These are phyloP conservation scores for Nicotiana sylvestris DNA, from an alignment of 257 asterid species.

Conservation along the genomic window DNA sequence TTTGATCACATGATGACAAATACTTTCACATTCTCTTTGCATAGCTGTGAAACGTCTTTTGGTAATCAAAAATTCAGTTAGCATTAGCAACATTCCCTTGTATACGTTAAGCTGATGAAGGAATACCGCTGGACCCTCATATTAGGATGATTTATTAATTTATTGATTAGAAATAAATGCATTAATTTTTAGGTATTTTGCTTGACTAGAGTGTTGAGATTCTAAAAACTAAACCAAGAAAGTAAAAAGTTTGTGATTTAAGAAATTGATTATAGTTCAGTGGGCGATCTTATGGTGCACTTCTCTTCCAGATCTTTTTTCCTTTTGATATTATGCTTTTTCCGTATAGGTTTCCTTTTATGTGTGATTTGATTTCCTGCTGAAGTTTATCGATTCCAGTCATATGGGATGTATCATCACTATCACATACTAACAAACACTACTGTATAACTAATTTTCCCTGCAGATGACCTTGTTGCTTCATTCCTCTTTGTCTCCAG, in stretches of 20 bases:
- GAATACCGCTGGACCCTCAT: neutral
- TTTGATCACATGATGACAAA: constrained; percentile 20
- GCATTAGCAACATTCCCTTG: neutral
- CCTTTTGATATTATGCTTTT: constrained; percentile 3
- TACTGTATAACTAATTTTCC: constrained; percentile 13
- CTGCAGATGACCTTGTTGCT: constrained; percentile 71
- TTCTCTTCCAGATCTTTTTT: neutral
- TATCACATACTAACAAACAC: constrained; percentile 6
- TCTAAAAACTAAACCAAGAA: neutral
- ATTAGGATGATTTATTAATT: neutral
- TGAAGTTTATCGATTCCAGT: neutral
- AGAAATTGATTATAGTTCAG: neutral
- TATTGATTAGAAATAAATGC: neutral
- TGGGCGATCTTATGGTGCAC: neutral
- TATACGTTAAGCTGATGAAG: neutral
- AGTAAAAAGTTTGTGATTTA: neutral
- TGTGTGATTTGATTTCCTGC: neutral
- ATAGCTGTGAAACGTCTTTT: neutral
- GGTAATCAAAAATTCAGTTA: neutral
- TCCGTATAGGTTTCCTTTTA: neutral
- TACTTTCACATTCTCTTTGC: constrained; percentile 1
- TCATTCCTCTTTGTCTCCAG: constrained; percentile 40
- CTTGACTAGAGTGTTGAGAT: neutral
- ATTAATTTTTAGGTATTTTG: neutral
- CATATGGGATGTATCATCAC: neutral